Base-by-base conservation (phyloP, 495 filamentous ascomycete genomes). In the Tuber aestivum region DNA sequence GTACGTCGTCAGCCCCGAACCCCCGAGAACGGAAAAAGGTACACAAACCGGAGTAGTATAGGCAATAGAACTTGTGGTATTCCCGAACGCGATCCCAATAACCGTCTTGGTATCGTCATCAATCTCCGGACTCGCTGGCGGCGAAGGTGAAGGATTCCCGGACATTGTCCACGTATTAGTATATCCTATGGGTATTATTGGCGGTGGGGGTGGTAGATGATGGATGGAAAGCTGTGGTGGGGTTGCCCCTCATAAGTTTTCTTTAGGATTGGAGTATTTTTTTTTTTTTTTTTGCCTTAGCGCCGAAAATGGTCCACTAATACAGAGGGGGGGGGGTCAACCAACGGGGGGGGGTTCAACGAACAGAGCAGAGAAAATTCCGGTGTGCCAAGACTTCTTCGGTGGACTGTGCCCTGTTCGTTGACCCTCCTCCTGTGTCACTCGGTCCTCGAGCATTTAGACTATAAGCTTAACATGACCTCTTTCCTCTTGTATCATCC, bases 61-160 rank as follows among this genome's bases (percentile, higher is more conserved):
- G 79, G 94, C 95, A 86, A 99, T 98, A 72, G 94, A 97, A 86
- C 95, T 97, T 88, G 94, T 95, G 71, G 93, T 93, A 86, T 99
- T 99, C 84, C 95, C 96, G 87, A 98, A 98, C 72, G 94, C 92
- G 84, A 99, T 93, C 85, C 95, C 95, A 85, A 99, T 99, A 80
- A 92, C 92, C 77, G 79, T 81, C 72, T 81, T 81, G 42, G 78
- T 74, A 32, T 32, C 56, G 32, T 79, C 56, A 42, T 79, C 78
- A 38, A 45, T 41, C 76, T 79, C 78, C 27, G 78, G 77, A 65
- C 72, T 79, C 44, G 70, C 72, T 65, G 69, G 77, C 70, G 73
- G 78, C 70, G 78, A 79, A 50, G 78, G 73, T 70, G 78, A 68
- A 73, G 78, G 27, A 65, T 65, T 65, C 16, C 56, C 70, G 70